Conservation (phyloP, 495 filamentous ascomycete species). For the Penicillium flavigenum region DNA sequence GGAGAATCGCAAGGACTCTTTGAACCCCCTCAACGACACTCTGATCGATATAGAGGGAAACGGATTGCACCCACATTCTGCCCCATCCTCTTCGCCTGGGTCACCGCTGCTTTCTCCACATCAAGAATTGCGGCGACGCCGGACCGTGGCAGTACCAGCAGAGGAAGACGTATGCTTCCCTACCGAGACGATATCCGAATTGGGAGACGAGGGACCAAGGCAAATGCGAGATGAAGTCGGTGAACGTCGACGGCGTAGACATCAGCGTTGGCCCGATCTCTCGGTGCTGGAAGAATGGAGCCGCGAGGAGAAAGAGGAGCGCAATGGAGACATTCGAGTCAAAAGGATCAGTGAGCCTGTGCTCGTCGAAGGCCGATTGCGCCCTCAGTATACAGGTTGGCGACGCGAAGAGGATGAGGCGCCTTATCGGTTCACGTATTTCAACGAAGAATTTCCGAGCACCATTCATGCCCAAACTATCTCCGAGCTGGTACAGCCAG, state of each 20-base stretch:
- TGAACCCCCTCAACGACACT: conserved; percentile 45
- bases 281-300: conserved; percentile 87
- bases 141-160: conserved; percentile 55
- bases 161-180: conserved; percentile 95
- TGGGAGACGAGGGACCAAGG: conserved; percentile 66
- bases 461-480: conserved; percentile 96
- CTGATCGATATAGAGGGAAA: conserved; percentile 60
- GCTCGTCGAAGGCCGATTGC: conserved; percentile 81
- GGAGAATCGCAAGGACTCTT: conserved; percentile 39
- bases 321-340: conserved; percentile 78
- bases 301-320: conserved; percentile 82
- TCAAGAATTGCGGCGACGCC: conserved; percentile 45
- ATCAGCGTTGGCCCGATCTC: conserved; percentile 66
- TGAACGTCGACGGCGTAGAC: conserved; percentile 55
- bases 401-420: conserved; percentile 84
- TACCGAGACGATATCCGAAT: conserved; percentile 69
- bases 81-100: conserved; percentile 27
- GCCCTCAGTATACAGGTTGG: conserved; percentile 78
- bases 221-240: conserved; percentile 41
- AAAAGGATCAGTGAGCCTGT: conserved; percentile 94
- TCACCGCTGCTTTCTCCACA: conserved; percentile 36
- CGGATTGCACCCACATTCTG: conserved; percentile 27
- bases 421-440: conserved; percentile 95
- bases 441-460: conserved; percentile 92
- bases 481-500: conserved; percentile 84